phyloP scores from a whole-genome alignment of 805 yeast species.

The Saccharomycopsis microspora region DNA sequence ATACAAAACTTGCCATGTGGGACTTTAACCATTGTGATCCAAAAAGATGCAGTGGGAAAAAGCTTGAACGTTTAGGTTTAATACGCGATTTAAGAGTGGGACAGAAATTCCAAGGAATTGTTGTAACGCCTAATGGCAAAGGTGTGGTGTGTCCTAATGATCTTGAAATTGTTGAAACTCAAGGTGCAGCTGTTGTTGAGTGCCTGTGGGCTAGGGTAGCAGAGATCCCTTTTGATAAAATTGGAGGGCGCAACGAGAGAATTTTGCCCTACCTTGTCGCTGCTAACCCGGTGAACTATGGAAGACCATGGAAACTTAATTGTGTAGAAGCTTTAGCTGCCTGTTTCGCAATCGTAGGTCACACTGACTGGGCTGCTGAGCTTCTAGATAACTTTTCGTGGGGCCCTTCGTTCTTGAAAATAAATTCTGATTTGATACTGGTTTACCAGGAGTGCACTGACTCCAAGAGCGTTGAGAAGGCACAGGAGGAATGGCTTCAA shows the following conservation, averaged over 20 bases:
- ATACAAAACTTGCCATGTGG: slow-evolving; percentile 94
- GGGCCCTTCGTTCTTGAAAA: slow-evolving; percentile 81
- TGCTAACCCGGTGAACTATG: slow-evolving; percentile 95
- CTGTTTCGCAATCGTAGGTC: slow-evolving; percentile 90
- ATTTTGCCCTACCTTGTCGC: slow-evolving; percentile 87
- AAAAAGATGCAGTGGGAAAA: slow-evolving; percentile 92
- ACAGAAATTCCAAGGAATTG: slow-evolving; percentile 82
- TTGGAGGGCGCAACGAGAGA: slow-evolving; percentile 85
- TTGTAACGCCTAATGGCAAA: slow-evolving; percentile 89
- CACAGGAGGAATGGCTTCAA: slow-evolving; percentile 67
- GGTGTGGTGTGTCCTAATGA: slow-evolving; percentile 87
- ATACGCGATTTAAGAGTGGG: slow-evolving; percentile 78
- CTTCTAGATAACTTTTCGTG: slow-evolving; percentile 76
- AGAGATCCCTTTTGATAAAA: slow-evolving; percentile 87
- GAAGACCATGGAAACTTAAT: slow-evolving; percentile 89
- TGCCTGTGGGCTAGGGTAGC: slow-evolving; percentile 98
- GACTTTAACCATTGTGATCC: slow-evolving; percentile 99
- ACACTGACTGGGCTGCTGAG: slow-evolving; percentile 75
- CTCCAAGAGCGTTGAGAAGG: slow-evolving; percentile 55
- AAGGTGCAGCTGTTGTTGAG: slow-evolving; percentile 96
- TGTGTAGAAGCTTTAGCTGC: slow-evolving; percentile 98
- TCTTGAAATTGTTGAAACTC: slow-evolving; percentile 55
- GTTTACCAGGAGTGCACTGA: slow-evolving; percentile 75
- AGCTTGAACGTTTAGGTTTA: slow-evolving; percentile 77
- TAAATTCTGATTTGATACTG: slow-evolving; percentile 69